phyloP scores from a whole-genome alignment of 1,284 basidiomycete species.

The Malassezia equina region DNA sequence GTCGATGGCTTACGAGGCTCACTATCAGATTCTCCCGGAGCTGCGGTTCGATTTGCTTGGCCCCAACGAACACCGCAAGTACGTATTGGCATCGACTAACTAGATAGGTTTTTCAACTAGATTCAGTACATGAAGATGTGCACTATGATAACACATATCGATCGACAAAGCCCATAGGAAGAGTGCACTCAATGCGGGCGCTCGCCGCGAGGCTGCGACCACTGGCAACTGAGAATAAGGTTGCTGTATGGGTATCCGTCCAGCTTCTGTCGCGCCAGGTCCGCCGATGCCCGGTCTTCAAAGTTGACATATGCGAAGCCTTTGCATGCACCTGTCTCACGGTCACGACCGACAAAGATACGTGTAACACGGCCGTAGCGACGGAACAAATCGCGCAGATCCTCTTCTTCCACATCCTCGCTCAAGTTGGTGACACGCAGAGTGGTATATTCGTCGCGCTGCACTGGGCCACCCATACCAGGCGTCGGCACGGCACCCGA shows the following conservation, averaged over 20 bases:
- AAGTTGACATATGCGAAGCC: constrained; percentile 95
- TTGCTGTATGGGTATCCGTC: constrained; percentile 82
- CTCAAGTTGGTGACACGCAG: constrained; percentile 94
- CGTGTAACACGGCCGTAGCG: constrained; percentile 60
- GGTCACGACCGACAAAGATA: constrained; percentile 88
- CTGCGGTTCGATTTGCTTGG: constrained; percentile 44
- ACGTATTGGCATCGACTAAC: constrained; percentile 9
- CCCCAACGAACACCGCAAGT: constrained; percentile 44
- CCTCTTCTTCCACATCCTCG: constrained; percentile 87
- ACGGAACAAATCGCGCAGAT: constrained; percentile 78
- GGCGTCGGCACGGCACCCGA: constrained; percentile 56
- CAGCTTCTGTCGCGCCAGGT: constrained; percentile 82
- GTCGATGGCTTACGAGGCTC: background rate
- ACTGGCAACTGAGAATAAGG: constrained; percentile 73
- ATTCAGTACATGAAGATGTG: background rate
- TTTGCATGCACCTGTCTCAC: constrained; percentile 88
- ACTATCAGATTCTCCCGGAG: constrained; percentile 40
- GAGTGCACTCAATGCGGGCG: constrained; percentile 18
- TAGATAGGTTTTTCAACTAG: constrained; percentile 14
- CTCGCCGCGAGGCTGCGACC: constrained; percentile 55
- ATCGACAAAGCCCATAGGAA: background rate
- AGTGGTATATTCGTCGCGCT: constrained; percentile 79
- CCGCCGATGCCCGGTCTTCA: constrained; percentile 68
- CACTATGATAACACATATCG: constrained; percentile 3
- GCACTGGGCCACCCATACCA: constrained; percentile 60